These are phyloP conservation scores for Malus asiatica DNA, from an alignment of 306 rosid species.

Conservation along the genomic window DNA sequence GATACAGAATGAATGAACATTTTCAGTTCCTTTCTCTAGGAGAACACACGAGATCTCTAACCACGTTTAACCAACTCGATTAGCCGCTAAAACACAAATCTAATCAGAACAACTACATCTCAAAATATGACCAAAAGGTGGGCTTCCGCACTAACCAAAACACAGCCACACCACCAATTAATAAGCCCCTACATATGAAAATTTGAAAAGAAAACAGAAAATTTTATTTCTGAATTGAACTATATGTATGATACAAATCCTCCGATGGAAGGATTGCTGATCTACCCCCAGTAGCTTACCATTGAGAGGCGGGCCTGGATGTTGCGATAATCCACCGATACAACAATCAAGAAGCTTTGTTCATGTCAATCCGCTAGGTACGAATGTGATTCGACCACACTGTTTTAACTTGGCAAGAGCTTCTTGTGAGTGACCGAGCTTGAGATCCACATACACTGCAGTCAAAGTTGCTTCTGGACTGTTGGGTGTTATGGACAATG, in stretches of 20 bases:
- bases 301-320: constrained; percentile 41
- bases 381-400: constrained; percentile 68
- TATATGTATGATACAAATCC: constrained; percentile 92
- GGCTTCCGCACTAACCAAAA: constrained; percentile 81
- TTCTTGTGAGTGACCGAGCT: constrained; percentile 65
- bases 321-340: constrained; percentile 42
- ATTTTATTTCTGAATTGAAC: constrained; percentile 90
- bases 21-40: constrained; percentile 40
- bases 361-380: constrained; percentile 55
- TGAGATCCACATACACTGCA: constrained; percentile 73
- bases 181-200: constrained; percentile 60
- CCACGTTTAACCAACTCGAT: constrained; percentile 50
- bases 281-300: constrained; percentile 66
- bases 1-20: constrained; percentile 39
- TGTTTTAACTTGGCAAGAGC: constrained; percentile 70
- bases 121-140: constrained; percentile 50
- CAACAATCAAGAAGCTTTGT: constrained; percentile 52
- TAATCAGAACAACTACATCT: constrained; percentile 75
- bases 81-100: constrained; percentile 53
- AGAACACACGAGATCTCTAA: constrained; percentile 40
- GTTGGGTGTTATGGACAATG: constrained; percentile 66
- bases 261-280: constrained; percentile 54
- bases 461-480: constrained; percentile 77
- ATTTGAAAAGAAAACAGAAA: constrained; percentile 25
- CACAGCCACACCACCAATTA: constrained; percentile 77